Evolutionary conservation across 805 yeast species (phyloP).

Genomic region (Candida saitoana): DNA sequence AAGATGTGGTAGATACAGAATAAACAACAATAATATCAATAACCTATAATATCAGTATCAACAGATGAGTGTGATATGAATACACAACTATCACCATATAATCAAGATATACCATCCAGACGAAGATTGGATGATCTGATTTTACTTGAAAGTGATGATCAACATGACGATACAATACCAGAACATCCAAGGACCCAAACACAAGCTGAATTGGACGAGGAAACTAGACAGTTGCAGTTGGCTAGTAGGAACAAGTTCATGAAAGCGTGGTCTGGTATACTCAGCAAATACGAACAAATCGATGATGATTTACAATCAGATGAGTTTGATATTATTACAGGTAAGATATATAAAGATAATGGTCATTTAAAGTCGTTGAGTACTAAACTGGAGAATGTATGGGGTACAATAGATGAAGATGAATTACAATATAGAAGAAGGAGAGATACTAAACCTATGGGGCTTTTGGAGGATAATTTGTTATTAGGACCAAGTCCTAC

Average conservation of each 20-base stretch:
- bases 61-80: background rate
- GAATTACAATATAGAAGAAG: constrained; percentile 17
- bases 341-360: constrained; percentile 57
- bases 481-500: constrained; percentile 28
- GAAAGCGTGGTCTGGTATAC: constrained; percentile 48
- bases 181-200: background rate
- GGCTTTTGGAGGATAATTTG: constrained; percentile 17
- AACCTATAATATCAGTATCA: background rate
- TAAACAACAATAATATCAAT: too few species aligned
- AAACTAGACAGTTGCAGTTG: constrained; percentile 23
- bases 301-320: constrained; percentile 55
- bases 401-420: constrained; percentile 34
- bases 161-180: background rate
- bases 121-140: constrained; percentile 7
- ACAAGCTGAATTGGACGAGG: constrained; percentile 19
- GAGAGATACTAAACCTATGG: constrained; percentile 6
- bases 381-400: constrained; percentile 21
- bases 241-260: constrained; percentile 25
- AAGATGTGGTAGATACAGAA: background rate
- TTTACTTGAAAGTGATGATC: background rate
- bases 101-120: too few species aligned
- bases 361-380: constrained; percentile 61
- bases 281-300: constrained; percentile 47
- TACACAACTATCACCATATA: too few species aligned
- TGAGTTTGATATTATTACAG: constrained; percentile 60